phyloP scores from a whole-genome alignment of 306 rosid genomes.

The Citrullus mucosospermus region DNA sequence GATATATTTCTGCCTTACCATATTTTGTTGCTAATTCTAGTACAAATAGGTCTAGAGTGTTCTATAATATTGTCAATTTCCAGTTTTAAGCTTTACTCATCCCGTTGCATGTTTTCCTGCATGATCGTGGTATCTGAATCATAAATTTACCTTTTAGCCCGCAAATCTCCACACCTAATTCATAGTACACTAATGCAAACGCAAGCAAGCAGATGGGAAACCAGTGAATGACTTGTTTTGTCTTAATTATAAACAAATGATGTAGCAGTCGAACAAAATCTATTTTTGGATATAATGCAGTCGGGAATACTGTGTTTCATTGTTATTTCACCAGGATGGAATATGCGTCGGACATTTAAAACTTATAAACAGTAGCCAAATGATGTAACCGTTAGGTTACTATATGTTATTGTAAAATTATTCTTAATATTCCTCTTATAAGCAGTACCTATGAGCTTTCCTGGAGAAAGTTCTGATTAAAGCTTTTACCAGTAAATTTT shows the following conservation, averaged over 20 bases:
- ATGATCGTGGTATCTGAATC: background rate
- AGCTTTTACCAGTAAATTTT: background rate
- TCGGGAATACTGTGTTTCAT: background rate
- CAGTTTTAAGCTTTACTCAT: background rate
- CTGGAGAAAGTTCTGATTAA: background rate
- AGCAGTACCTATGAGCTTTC: background rate
- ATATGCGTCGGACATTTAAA: background rate
- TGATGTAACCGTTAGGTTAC: background rate
- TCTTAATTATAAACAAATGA: background rate
- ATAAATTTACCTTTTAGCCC: background rate
- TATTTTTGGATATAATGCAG: background rate
- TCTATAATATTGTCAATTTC: background rate
- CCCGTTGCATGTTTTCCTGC: background rate
- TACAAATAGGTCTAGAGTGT: background rate
- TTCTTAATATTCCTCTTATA: background rate
- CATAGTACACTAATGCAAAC: background rate
- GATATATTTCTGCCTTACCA: slow-evolving; percentile 13
- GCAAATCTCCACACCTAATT: background rate
- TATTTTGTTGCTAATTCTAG: background rate
- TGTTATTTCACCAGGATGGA: background rate
- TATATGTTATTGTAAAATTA: background rate
- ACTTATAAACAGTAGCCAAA: background rate
- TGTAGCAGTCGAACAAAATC: background rate
- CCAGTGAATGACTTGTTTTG: background rate
- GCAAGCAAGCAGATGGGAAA: background rate